Conservation (phyloP, 75 land plant species). For the Adiantum capillusveneris region DNA sequence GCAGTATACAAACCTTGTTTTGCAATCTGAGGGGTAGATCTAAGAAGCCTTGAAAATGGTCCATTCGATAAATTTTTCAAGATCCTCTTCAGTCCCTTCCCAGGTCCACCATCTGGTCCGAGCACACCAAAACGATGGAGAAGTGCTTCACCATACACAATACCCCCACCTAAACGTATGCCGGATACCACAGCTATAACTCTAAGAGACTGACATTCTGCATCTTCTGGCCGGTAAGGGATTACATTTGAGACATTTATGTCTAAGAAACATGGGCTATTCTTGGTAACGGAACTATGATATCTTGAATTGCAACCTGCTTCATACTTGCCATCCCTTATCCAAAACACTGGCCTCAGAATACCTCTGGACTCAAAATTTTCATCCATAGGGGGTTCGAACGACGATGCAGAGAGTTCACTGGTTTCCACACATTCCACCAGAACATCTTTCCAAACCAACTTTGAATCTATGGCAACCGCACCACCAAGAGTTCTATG, state of each 20-base stretch:
- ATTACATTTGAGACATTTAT: slow-evolving; percentile 58
- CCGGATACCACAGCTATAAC: slow-evolving; percentile 67
- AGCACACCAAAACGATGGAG: slow-evolving; percentile 95
- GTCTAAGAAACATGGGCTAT: slow-evolving; percentile 43
- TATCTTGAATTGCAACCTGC: not conserved
- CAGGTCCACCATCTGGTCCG: slow-evolving; percentile 94
- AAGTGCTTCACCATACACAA: slow-evolving; percentile 82
- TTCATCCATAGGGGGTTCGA: not conserved
- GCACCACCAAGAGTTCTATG: slow-evolving; percentile 96
- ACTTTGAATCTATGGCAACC: slow-evolving; percentile 55
- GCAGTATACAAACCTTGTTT: not conserved
- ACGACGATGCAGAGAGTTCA: not conserved
- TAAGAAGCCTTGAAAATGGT: slow-evolving; percentile 68
- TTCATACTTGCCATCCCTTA: slow-evolving; percentile 21
- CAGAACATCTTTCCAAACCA: slow-evolving; percentile 64
- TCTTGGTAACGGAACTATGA: not conserved
- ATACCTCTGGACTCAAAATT: slow-evolving; percentile 6
- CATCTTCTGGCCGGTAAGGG: slow-evolving; percentile 60
- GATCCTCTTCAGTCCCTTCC: slow-evolving; percentile 71
- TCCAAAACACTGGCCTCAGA: slow-evolving; percentile 85
- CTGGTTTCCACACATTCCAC: slow-evolving; percentile 81
- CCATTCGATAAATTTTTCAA: slow-evolving; percentile 68
- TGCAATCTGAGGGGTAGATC: slow-evolving; percentile 36
- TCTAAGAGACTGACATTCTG: slow-evolving; percentile 75
- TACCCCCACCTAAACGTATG: slow-evolving; percentile 92